These are phyloP conservation scores for Oemleria cerasiformis DNA, from an alignment of 306 rosid genomes.

Conservation along the genomic window DNA sequence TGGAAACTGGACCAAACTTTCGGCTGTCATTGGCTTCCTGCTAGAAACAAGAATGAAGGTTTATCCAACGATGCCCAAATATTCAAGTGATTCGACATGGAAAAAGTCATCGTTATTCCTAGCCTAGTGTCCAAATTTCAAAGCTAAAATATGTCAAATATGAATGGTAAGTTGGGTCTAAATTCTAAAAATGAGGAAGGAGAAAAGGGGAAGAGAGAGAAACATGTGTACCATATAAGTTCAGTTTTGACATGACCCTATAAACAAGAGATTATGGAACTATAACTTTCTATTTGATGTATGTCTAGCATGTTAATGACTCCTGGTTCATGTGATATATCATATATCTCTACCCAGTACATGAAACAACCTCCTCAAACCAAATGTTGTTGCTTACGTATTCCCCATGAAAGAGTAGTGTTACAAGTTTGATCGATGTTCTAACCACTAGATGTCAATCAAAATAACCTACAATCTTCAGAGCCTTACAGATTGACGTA, in stretches of 20 bases:
- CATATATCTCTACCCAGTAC: not conserved
- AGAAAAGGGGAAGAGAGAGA: not conserved
- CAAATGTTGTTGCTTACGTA: not conserved
- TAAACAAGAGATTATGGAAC: not conserved
- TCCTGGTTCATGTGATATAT: not conserved
- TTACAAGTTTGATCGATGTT: not conserved
- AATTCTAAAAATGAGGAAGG: not conserved
- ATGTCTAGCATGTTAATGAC: not conserved
- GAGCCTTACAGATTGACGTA: not conserved
- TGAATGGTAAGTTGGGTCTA: not conserved
- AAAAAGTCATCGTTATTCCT: not conserved
- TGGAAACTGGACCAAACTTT: constrained; percentile 81
- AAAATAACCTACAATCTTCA: not conserved
- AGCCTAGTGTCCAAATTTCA: not conserved
- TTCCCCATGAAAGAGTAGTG: not conserved
- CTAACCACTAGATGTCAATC: not conserved
- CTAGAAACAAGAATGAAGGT: constrained; percentile 17
- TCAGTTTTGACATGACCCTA: not conserved
- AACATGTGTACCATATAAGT: not conserved
- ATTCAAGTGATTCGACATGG: not conserved
- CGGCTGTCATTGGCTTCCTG: constrained; percentile 97
- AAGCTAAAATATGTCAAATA: not conserved
- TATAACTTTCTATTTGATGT: not conserved
- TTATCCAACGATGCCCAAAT: not conserved
- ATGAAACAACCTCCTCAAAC: not conserved